phyloP scores from a whole-genome alignment of 2,329 filamentous ascomycete species.

The Pseudocercospora vitis region DNA sequence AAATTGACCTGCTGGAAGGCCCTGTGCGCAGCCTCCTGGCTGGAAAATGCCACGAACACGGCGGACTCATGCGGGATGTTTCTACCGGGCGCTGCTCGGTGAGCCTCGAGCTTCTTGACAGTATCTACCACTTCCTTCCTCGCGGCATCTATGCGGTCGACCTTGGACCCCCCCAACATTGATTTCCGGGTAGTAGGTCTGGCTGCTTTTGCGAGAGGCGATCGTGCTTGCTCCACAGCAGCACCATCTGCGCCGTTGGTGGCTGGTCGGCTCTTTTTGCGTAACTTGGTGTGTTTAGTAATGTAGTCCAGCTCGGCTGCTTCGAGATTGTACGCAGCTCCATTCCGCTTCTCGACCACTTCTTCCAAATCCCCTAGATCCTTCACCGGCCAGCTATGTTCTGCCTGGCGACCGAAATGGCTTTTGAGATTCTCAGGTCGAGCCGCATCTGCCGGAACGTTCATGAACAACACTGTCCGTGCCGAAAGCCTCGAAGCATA shows the following conservation, averaged over 20 bases:
- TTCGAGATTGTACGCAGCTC: conserved; percentile 46
- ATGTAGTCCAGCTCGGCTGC: conserved; percentile 47
- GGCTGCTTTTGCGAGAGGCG: conserved; percentile 38
- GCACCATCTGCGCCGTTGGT: conserved; percentile 13
- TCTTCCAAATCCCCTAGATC: conserved; percentile 48
- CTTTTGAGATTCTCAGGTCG: conserved; percentile 33
- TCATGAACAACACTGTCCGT: conserved; percentile 51
- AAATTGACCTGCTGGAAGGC: conserved; percentile 64
- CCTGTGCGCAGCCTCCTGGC: conserved; percentile 77
- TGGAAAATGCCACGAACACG: conserved; percentile 85
- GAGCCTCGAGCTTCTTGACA: conserved; percentile 66
- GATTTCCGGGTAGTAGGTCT: conserved; percentile 69
- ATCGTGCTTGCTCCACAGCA: conserved; percentile 25
- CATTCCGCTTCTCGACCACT: conserved; percentile 47
- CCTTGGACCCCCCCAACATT: conserved; percentile 72
- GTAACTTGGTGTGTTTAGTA: conserved; percentile 36
- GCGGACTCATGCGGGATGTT: conserved; percentile 64
- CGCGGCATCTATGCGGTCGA: conserved; percentile 90
- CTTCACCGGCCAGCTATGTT: conserved; percentile 47
- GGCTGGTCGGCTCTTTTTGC: conserved; percentile 16
- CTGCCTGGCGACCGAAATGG: conserved; percentile 42
- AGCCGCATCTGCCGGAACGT: conserved; percentile 42
- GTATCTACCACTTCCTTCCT: conserved; percentile 72
- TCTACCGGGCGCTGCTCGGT: conserved; percentile 56
- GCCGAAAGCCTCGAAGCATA: conserved; percentile 48